Base-by-base conservation (phyloP, 116 monocot species). In the Posidonia oceanica region DNA sequence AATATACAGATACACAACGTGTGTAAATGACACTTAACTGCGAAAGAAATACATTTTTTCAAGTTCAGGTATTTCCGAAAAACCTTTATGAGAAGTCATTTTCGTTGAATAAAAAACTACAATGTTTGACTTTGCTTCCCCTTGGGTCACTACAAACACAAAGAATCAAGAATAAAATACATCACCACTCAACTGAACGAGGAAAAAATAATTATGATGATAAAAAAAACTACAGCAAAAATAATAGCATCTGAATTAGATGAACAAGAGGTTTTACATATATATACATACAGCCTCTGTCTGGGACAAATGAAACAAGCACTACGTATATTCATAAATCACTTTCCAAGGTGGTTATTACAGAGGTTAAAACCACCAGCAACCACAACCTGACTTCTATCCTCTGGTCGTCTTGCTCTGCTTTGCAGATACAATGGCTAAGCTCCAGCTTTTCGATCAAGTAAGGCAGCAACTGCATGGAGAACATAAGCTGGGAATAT, bases 181-280 rank as follows among this genome's bases (percentile, higher is more conserved):
- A 40, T 2, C 17, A 40, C 1, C 64, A 40, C 13, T 39, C 17
- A 65, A 42, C 40, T 40, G 3, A 17, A 2, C 16, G 15, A 41
- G 40, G 41, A 40, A 65, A 40, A 39, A 14, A 23, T 37, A 62
- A 5, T 22, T n/a, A n/a, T 65, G 14, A n/a, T 40, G 40, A 17
- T 41, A n/a, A n/a, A 36, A n/a, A 36, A 18, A 39, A 41, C 41
- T 61, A 36, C 61, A 13, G 29, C 7, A 64, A 64, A 65, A 64
- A 64, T 16, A 41, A 65, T 40, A 65, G 65, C 40, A 65, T 65
- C 65, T 65, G 65, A 65, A 58, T 40, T 65, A 40, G 65, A 65
- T 42, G 40, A 65, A 41, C 42, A 41, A n/a, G 65, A 65, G 65
- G 65, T 42, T 65, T 39, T 40, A 65, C 65, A 65, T 15, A 41